These are phyloP conservation scores for Cystobasidium sp. DNA, from an alignment of 1,284 basidiomycete genomes.

Conservation along the genomic window DNA sequence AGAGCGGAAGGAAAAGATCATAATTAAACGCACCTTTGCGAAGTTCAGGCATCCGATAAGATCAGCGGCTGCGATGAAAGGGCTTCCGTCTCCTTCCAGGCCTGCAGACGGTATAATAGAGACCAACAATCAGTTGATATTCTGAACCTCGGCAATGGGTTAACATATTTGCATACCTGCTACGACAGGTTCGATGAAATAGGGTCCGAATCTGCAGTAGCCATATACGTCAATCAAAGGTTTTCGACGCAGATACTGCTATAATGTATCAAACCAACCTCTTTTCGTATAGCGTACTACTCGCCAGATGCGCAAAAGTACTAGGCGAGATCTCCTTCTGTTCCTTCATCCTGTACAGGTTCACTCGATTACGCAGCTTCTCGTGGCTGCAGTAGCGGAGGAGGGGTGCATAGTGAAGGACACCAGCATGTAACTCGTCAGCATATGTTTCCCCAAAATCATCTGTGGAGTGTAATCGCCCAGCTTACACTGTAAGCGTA, in stretches of 20 bases:
- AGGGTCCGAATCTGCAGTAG: constrained; percentile 79
- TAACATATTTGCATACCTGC: constrained; percentile 68
- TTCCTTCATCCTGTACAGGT: constrained; percentile 99
- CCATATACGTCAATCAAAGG: background rate
- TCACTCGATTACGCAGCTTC: constrained; percentile 87
- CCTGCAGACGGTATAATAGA: constrained; percentile 25
- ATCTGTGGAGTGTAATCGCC: background rate
- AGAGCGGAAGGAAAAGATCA: constrained; percentile 52
- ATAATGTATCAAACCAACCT: constrained; percentile 60
- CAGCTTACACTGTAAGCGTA: constrained; percentile 80
- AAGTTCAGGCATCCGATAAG: constrained; percentile 95
- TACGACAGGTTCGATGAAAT: constrained; percentile 96
- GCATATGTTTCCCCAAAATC: background rate
- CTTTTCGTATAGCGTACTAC: constrained; percentile 94
- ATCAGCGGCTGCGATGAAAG: constrained; percentile 96
- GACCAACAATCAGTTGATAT: background rate
- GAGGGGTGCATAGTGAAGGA: constrained; percentile 27
- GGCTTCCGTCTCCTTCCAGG: constrained; percentile 74
- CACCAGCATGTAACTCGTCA: constrained; percentile 19
- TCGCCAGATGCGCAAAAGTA: constrained; percentile 94
- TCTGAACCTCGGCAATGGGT: constrained; percentile 57
- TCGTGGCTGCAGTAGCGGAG: constrained; percentile 67
- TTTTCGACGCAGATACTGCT: background rate
- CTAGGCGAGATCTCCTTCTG: constrained; percentile 95
- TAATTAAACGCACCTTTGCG: constrained; percentile 64